Evolutionary conservation across 371 early-diverging fungal species (phyloP), one percentile per base, ranked within the genome.

Genomic region (Mortierella sp.): DNA sequence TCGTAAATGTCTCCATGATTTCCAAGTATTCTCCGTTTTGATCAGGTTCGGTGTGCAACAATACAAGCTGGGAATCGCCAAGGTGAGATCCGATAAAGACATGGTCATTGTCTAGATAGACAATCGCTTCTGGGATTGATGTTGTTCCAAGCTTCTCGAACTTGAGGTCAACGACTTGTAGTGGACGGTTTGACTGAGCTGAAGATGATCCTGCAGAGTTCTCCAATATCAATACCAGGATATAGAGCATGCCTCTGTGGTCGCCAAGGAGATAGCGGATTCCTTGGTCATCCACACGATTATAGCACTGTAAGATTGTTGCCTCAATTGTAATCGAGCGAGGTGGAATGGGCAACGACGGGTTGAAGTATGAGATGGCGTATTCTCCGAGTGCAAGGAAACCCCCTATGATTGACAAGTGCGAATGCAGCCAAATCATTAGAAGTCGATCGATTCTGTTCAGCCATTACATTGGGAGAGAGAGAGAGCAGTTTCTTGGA

Each of bases 61-160:
- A 58, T 3, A 92, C 78, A 5, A 97, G 72, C 54, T 88, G 85
- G 12, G 96, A 93, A 79, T 97, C 96, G 12, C 92, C 93, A 43
- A 84, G 87, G 49, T 90, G 85, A 1, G 95, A 95, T 4, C 96
- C 96, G 48, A 96, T 74, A 67, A 86, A 96, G 14, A 91, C 78
- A 54, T 86, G 81, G 22, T 89, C 83, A 28, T 83, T 80, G 46
- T 84, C 88, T 8, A 96, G 78, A 60, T 91, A 90, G 2, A 85
- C 78, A 17, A 96, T 80, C n/a, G 88, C 83, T 10, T 89, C 85
- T 0, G 94, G 82, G 16, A 82, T 73, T 0, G 89, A 80, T 21
- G 83, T 86, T 78, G 86, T 52, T 21, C 91, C 91, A 21, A 91
- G 60, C 1, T 48, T 34, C 27, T 83, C 79, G 45, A 85, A 34